Percentiles rank a stretch among this genome's conserved stretches.
Conservation (phyloP, 2,329 filamentous ascomycete genomes). For the Pezicula rhizophila region DNA sequence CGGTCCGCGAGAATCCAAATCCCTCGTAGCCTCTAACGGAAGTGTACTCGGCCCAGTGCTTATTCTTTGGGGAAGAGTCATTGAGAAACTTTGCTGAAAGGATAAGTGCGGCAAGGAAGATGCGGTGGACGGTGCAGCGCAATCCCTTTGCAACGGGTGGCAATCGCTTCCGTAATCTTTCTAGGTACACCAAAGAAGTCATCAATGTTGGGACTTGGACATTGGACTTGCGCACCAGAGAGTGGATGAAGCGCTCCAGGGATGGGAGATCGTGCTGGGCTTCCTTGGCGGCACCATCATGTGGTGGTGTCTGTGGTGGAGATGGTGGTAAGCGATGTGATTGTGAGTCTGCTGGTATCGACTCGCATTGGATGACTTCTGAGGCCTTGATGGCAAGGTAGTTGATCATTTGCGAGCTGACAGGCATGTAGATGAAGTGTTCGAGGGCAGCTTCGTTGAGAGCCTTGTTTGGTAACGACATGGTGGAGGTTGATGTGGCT, state of each 20-base stretch:
- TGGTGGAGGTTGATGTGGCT: constrained; percentile 3
- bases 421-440: constrained; percentile 72
- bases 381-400: constrained; percentile 70
- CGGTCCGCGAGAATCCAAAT: constrained; percentile 89
- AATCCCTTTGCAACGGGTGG: constrained; percentile 95
- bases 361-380: constrained; percentile 76
- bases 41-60: constrained; percentile 97
- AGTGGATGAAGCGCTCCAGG: constrained; percentile 85
- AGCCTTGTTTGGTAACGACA: constrained; percentile 10
- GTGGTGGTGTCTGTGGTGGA: constrained; percentile 46
- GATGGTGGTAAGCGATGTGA: constrained; percentile 31
- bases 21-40: constrained; percentile 56
- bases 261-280: constrained; percentile 54
- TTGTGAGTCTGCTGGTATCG: constrained; percentile 42
- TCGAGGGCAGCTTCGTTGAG: constrained; percentile 68
- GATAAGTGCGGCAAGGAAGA: constrained; percentile 87
- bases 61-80: constrained; percentile 98
- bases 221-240: constrained; percentile 85
- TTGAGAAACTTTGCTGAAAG: constrained; percentile 94
- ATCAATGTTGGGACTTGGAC: constrained; percentile 97
- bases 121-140: constrained; percentile 92
- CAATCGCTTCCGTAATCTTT: constrained; percentile 73
- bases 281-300: constrained; percentile 17
- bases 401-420: constrained; percentile 69
- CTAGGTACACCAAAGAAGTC: constrained; percentile 92